A percentile compares a stretch with the other conserved stretches of the same genome.
These are phyloP conservation scores for Xerocomus potaroensis DNA, from an alignment of 768 basidiomycete genomes.

Conservation along the genomic window DNA sequence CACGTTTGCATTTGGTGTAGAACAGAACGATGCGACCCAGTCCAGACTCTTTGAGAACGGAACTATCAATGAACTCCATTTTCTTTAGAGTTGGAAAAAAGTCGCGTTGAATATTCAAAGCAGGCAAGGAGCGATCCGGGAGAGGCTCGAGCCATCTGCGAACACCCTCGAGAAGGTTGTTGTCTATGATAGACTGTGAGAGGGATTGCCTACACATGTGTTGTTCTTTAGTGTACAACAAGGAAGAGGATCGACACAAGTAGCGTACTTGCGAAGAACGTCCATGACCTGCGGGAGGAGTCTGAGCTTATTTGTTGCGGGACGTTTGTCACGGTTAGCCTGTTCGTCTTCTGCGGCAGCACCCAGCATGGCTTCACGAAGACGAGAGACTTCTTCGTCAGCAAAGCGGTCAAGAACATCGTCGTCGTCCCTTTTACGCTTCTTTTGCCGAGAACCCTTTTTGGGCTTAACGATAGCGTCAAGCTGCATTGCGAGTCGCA, in stretches of 20 bases:
- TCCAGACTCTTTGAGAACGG: conserved; percentile 85
- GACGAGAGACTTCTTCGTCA: conserved; percentile 85
- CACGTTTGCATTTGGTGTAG: conserved; percentile 94
- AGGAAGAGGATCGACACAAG: neutral
- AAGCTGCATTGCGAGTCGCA: conserved; percentile 76
- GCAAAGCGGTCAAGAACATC: conserved; percentile 83
- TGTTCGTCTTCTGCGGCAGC: conserved; percentile 84
- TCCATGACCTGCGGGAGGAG: conserved; percentile 90
- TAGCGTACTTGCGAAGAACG: conserved; percentile 80
- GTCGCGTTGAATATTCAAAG: conserved; percentile 91
- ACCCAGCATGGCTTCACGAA: conserved; percentile 82
- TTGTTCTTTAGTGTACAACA: neutral
- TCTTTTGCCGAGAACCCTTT: conserved; percentile 57
- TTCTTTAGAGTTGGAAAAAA: conserved; percentile 79
- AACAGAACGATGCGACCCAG: conserved; percentile 89
- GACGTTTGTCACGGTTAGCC: conserved; percentile 72
- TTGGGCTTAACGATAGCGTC: conserved; percentile 85
- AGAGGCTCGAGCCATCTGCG: conserved; percentile 92
- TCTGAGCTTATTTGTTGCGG: conserved; percentile 80
- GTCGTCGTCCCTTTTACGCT: conserved; percentile 75
- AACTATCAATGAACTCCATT: conserved; percentile 90
- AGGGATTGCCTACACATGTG: conserved; percentile 63
- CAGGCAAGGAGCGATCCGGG: conserved; percentile 87
- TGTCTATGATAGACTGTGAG: conserved; percentile 90
- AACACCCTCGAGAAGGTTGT: conserved; percentile 89